Evolutionary conservation across 1,139 yeast species (phyloP), one percentile per base, ranked within the genome.

Genomic region (Candida glucosophila): DNA sequence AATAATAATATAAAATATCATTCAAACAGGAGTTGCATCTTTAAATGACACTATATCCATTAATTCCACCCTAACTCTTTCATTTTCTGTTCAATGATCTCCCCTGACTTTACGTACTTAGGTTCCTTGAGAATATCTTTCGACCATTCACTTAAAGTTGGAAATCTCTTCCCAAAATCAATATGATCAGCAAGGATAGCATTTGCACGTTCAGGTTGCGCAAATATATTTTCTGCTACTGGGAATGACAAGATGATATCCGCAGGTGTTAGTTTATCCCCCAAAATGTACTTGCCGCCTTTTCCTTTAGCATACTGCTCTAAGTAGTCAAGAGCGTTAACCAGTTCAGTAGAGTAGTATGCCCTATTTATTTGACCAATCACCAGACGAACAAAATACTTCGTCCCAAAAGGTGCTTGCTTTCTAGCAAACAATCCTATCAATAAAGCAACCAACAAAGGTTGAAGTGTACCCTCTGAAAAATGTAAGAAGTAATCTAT

Each of bases 181-280:
- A 29, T 10, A n/a, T n/a, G n/a, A n/a, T n/a, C n/a, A n/a, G n/a
- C n/a, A n/a, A n/a, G n/a, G n/a, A n/a, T n/a, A 0, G 15, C 19
- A n/a, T 17, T 15, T 9, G 33, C 30, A 25, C 47, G 35, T 6
- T 29, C 36, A 1, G 31, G 30, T 17, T 40, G 32, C 11, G 24
- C 23, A 26, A 50, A 50, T 3, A 52, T 28, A 24, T 41, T 39
- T 13, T 45, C 44, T 17, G 29, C 31, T 19, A 61, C 22, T 1
- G 68, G 67, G 43, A 52, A 62, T n/a, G 43, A 34, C 27, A 60
- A 48, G 13, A 57, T 49, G 20, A 62, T 45, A 34, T 62, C 69
- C 2, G 67, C 69, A 5, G 43, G 64, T 14, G 62, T 45, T 29
- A 62, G 44, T 29, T 49, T 47, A 27, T 43, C 36, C 11, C 64